phyloP scores from a whole-genome alignment of 1,284 basidiomycete genomes.

The Puccinia horiana region DNA sequence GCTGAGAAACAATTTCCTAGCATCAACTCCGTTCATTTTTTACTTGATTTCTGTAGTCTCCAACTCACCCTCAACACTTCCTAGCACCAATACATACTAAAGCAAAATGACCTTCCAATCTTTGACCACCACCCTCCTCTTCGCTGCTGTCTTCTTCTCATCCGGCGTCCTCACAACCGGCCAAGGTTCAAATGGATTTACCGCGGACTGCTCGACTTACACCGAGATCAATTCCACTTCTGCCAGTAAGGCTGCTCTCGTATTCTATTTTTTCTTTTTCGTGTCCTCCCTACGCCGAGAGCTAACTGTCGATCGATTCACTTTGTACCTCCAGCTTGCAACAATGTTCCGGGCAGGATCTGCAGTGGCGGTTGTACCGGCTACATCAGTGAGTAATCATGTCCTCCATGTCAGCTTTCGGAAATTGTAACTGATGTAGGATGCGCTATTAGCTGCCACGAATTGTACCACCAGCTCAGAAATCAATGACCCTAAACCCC shows the following conservation, averaged over 20 bases:
- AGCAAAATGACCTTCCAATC: neutral
- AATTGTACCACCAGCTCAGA: neutral
- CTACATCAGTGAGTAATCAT: slow-evolving; percentile 5
- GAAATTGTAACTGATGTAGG: neutral
- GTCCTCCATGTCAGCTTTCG: neutral
- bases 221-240: neutral
- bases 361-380: slow-evolving; percentile 8
- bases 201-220: neutral
- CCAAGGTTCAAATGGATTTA: neutral
- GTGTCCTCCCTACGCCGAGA: neutral
- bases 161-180: neutral
- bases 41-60: too few relatives aligned
- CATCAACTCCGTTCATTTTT: too few relatives aligned
- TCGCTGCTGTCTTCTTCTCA: neutral
- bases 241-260: neutral
- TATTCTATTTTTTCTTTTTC: neutral
- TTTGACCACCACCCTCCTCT: neutral
- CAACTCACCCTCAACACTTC: neutral
- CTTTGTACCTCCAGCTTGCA: neutral
- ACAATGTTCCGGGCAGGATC: neutral
- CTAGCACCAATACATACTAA: neutral
- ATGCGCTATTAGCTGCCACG: neutral
- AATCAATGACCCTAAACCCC: neutral
- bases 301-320: neutral
- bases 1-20: too few relatives aligned